Conservation (phyloP, 768 basidiomycete species). For the Infundibulicybe gibba region DNA sequence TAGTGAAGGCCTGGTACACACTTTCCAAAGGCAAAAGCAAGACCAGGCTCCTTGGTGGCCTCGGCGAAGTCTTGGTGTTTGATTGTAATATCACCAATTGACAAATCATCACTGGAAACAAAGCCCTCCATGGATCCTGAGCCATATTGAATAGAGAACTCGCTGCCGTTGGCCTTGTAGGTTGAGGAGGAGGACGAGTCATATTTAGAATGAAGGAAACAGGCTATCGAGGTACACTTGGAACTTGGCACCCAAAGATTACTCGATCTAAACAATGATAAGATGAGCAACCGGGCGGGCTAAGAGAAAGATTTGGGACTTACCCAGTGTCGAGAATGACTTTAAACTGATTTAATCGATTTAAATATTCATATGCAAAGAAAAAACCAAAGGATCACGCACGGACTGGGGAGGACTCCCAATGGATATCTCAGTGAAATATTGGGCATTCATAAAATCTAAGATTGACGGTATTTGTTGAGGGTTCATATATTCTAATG, state of each 20-base stretch:
- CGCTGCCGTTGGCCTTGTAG: constrained; percentile 85
- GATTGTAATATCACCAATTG: constrained; percentile 81
- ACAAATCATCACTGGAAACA: constrained; percentile 78
- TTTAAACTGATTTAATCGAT: constrained; percentile 59
- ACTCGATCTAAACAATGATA: constrained; percentile 52
- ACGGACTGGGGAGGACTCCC: constrained; percentile 83
- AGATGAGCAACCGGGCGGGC: constrained; percentile 7
- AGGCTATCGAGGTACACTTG: constrained; percentile 83
- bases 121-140: constrained; percentile 97
- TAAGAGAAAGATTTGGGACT: neutral
- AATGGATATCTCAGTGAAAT: constrained; percentile 83
- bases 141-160: constrained; percentile 91
- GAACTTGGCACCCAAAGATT: constrained; percentile 93
- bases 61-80: constrained; percentile 87
- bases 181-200: constrained; percentile 75
- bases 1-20: constrained; percentile 42
- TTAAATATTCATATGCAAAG: constrained; percentile 1
- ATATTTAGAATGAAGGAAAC: constrained; percentile 94
- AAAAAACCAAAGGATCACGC: constrained; percentile 20
- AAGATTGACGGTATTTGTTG: constrained; percentile 6
- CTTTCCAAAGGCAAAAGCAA: constrained; percentile 97
- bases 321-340: constrained; percentile 93
- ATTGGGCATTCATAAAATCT: constrained; percentile 99
- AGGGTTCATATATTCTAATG: neutral
- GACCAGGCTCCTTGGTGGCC: constrained; percentile 92